Conservation (phyloP, 345 rosid species). For the Populus davidiana region DNA sequence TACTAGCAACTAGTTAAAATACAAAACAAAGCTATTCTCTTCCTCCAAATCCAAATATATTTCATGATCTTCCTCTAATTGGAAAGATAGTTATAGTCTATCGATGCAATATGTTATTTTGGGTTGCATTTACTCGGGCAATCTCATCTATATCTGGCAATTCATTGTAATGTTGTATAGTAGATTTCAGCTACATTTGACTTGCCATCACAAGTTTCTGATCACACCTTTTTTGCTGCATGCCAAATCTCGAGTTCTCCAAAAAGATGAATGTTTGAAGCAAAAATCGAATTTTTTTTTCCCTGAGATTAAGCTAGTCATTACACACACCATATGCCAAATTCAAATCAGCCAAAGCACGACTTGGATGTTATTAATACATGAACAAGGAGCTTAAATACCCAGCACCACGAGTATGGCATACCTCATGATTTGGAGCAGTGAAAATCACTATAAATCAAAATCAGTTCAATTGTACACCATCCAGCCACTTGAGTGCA, state of each 20-base stretch:
- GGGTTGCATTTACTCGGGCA: constrained; percentile 25
- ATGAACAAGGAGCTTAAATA: too few relatives aligned
- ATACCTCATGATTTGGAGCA: neutral
- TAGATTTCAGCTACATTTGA: too few relatives aligned
- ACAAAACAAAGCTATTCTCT: neutral
- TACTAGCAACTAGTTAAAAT: neutral
- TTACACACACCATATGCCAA: too few relatives aligned
- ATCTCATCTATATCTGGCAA: constrained; percentile 21
- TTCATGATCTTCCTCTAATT: neutral
- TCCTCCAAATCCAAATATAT: neutral
- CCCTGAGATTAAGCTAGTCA: too few relatives aligned
- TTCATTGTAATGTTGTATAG: neutral
- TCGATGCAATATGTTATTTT: neutral
- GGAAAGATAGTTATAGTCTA: too few relatives aligned
- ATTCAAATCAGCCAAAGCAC: too few relatives aligned
- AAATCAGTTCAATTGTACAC: constrained; percentile 29
- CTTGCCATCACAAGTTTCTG: too few relatives aligned
- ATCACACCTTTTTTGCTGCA: too few relatives aligned
- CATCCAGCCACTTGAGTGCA: constrained; percentile 64
- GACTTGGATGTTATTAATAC: too few relatives aligned
- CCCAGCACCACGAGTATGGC: neutral
- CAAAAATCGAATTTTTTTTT: too few relatives aligned
- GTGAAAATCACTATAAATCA: neutral
- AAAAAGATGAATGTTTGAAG: too few relatives aligned
- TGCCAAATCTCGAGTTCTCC: too few relatives aligned